phyloP scores from a whole-genome alignment of 768 basidiomycete species.

The Favolaschia claudopus region DNA sequence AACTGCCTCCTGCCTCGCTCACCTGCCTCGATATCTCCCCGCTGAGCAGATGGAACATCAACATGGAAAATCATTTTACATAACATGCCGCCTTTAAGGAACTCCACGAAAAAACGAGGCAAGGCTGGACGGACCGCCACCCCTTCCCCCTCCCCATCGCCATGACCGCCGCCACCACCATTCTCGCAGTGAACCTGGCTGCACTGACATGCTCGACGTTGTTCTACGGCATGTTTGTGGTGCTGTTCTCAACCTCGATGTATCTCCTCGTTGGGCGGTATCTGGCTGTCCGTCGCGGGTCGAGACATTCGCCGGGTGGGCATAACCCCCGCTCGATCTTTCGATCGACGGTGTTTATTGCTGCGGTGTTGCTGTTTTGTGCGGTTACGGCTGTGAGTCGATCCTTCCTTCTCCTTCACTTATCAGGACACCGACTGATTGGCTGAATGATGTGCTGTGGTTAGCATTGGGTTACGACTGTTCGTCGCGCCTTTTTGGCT shows the following conservation, averaged over 20 bases:
- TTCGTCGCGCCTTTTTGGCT: slow-evolving; percentile 17
- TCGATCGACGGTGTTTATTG: slow-evolving; percentile 18
- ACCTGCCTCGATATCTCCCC: not conserved
- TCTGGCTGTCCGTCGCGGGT: not conserved
- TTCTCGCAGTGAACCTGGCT: slow-evolving; percentile 21
- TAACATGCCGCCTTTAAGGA: slow-evolving; percentile 6
- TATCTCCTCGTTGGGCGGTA: slow-evolving; percentile 24
- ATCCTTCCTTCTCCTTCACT: not conserved
- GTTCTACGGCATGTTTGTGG: slow-evolving; percentile 23
- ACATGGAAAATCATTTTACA: not conserved
- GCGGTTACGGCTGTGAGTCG: slow-evolving; percentile 17
- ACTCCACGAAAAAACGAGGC: slow-evolving; percentile 13
- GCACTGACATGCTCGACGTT: slow-evolving; percentile 12
- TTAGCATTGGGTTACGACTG: slow-evolving; percentile 22
- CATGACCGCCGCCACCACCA: slow-evolving; percentile 11
- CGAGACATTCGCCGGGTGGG: not conserved
- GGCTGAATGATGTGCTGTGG: not conserved
- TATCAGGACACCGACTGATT: not conserved
- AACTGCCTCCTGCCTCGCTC: not conserved
- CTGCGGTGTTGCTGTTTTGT: slow-evolving; percentile 15
- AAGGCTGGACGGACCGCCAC: not conserved
- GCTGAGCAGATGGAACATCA: not conserved
- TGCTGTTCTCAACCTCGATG: slow-evolving; percentile 15
- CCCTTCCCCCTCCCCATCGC: not conserved
- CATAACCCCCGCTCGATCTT: slow-evolving; percentile 11